phyloP scores from a whole-genome alignment of 2,329 filamentous ascomycete genomes.

The Allantophomopsis lycopodina region DNA sequence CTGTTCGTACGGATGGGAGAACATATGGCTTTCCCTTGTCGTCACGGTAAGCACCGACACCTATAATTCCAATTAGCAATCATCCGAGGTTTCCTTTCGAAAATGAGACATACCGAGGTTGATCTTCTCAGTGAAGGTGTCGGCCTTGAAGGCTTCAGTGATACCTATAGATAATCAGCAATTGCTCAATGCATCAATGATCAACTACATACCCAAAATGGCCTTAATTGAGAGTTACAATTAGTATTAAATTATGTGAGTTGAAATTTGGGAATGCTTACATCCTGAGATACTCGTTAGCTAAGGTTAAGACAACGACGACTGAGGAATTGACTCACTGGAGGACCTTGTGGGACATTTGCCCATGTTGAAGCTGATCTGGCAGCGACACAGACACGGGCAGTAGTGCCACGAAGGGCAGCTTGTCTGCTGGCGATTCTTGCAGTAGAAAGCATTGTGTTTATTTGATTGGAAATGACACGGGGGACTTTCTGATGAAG shows the following conservation, averaged over 20 bases:
- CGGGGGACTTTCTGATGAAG: not conserved
- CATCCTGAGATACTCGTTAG: slow-evolving; percentile 17
- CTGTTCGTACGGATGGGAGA: slow-evolving; percentile 79
- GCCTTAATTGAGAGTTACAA: slow-evolving; percentile 34
- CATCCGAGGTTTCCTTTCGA: no score
- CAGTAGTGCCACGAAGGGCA: slow-evolving; percentile 10
- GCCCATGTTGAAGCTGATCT: slow-evolving; percentile 61
- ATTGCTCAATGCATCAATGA: slow-evolving; percentile 12
- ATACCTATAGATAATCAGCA: slow-evolving; percentile 42
- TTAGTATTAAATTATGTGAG: slow-evolving; percentile 20
- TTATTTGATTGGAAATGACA: not conserved
- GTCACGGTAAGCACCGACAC: slow-evolving; percentile 96
- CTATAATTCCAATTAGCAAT: slow-evolving; percentile 23
- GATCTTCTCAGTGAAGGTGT: slow-evolving; percentile 89
- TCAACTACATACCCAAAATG: slow-evolving; percentile 51
- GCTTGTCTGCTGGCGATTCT: slow-evolving; percentile 37
- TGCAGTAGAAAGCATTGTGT: slow-evolving; percentile 41
- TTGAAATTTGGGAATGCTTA: slow-evolving; percentile 12
- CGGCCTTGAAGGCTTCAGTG: slow-evolving; percentile 98
- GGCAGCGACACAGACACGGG: slow-evolving; percentile 11
- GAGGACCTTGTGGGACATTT: slow-evolving; percentile 84
- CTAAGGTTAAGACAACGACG: slow-evolving; percentile 2
- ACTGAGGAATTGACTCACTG: slow-evolving; percentile 43
- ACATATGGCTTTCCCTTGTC: slow-evolving; percentile 97
- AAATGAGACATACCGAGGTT: slow-evolving; percentile 58